Percentiles rank a stretch among this genome's conserved stretches.
phyloP scores from a whole-genome alignment of 2,329 filamentous ascomycete species.

The Capronia americana region DNA sequence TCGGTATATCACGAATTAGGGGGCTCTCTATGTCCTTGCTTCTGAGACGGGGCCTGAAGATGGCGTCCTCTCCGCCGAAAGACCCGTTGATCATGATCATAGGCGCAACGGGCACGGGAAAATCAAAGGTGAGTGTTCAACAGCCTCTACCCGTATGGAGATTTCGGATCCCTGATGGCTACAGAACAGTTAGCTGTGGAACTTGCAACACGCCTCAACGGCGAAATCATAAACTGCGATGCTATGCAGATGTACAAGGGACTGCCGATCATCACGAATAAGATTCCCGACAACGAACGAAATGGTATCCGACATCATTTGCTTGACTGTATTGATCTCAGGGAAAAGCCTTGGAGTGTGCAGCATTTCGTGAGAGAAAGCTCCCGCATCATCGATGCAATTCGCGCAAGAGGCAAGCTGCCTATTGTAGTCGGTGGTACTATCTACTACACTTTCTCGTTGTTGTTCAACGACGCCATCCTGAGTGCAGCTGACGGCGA shows the following conservation, averaged over 20 bases:
- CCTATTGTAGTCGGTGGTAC: constrained; percentile 94
- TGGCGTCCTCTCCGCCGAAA: constrained; percentile 39
- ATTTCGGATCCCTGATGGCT: constrained; percentile 39
- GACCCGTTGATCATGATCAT: constrained; percentile 78
- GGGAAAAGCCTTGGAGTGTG: constrained; percentile 83
- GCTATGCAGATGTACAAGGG: constrained; percentile 97
- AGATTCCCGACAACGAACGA: constrained; percentile 76
- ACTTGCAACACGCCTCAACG: constrained; percentile 79
- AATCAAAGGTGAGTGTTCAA: constrained; percentile 75
- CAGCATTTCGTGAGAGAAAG: constrained; percentile 76
- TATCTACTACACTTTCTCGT: constrained; percentile 90
- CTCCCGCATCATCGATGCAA: constrained; percentile 73
- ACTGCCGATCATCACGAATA: constrained; percentile 93
- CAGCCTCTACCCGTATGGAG: not conserved
- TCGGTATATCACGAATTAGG: not conserved
- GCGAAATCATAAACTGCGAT: constrained; percentile 96
- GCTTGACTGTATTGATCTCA: constrained; percentile 75
- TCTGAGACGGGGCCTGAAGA: constrained; percentile 22
- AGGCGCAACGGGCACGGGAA: constrained; percentile 90
- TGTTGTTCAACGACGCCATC: constrained; percentile 79
- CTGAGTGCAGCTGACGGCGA: constrained; percentile 49
- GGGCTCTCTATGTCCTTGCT: constrained; percentile 22
- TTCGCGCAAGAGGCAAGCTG: constrained; percentile 76
- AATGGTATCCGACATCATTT: constrained; percentile 86
- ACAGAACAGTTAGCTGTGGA: constrained; percentile 79